Percentiles rank a stretch among this genome's conserved stretches.
Conservation (phyloP, 768 basidiomycete genomes). For the Tulasnella calospora region DNA sequence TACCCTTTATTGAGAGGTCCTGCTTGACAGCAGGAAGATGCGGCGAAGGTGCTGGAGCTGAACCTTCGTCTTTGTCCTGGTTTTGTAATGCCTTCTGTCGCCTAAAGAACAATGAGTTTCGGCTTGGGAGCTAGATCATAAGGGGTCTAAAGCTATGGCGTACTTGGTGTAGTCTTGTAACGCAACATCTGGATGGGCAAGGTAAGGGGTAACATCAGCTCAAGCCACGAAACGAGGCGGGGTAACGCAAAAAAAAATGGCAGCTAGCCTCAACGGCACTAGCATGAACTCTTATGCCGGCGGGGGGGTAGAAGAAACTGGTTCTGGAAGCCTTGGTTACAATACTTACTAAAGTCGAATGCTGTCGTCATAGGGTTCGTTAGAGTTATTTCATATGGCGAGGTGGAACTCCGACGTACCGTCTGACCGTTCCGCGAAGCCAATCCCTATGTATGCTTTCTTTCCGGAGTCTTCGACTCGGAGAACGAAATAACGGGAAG, state of each 20-base stretch:
- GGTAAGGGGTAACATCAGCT: conserved; percentile 10
- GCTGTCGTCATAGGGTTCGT: conserved; percentile 14
- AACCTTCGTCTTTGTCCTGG: conserved; percentile 42
- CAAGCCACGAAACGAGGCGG: conserved; percentile 7
- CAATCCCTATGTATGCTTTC: conserved; percentile 91
- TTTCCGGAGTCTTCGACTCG: conserved; percentile 82
- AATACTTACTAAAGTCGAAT: conserved; percentile 80
- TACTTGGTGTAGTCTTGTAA: conserved; percentile 83
- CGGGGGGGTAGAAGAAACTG: not conserved
- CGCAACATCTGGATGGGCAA: conserved; percentile 57
- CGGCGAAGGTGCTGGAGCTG: conserved; percentile 50
- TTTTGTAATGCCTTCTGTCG: conserved; percentile 54
- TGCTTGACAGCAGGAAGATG: conserved; percentile 75
- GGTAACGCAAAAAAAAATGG: not conserved
- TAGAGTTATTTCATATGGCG: not conserved
- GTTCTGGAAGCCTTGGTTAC: not conserved
- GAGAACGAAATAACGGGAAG: conserved; percentile 90
- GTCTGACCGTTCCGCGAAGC: conserved; percentile 81
- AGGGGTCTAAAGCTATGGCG: not conserved
- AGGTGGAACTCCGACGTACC: conserved; percentile 37
- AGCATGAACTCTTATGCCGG: conserved; percentile 1
- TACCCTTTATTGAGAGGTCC: conserved; percentile 90
- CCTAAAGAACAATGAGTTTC: conserved; percentile 19
- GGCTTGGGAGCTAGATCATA: conserved; percentile 3
- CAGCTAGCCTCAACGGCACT: not conserved